Percentiles rank a stretch among this genome's conserved stretches.
These are phyloP conservation scores for Spiromastix sp. DNA, from an alignment of 2,329 filamentous ascomycete species.

Conservation along the genomic window DNA sequence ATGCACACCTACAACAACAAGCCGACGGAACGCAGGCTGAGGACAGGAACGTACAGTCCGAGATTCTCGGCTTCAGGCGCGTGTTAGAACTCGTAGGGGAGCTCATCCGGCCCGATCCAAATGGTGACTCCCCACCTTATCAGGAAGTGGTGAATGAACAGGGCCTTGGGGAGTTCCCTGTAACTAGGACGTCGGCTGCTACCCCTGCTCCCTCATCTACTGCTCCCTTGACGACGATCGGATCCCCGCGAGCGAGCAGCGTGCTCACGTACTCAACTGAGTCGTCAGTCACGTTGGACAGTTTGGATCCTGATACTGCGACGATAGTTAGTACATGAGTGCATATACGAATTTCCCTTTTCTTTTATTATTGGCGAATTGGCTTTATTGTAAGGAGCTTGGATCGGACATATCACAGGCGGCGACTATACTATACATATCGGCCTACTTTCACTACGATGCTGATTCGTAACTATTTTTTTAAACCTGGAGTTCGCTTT, in stretches of 20 bases:
- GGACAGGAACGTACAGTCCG: conserved; percentile 36
- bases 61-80: conserved; percentile 41
- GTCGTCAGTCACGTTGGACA: conserved; percentile 19
- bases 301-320: conserved; percentile 13
- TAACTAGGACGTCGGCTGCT: conserved; percentile 4
- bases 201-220: conserved; percentile 15
- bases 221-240: conserved; percentile 17
- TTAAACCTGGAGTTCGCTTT: no score
- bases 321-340: conserved; percentile 12
- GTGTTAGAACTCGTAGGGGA: conserved; percentile 44
- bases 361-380: neutral
- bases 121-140: conserved; percentile 11
- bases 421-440: no score
- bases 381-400: no score
- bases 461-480: no score
- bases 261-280: conserved; percentile 19
- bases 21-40: conserved; percentile 30
- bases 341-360: no score
- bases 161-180: conserved; percentile 10
- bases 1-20: conserved; percentile 15
- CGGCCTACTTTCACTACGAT: no score
- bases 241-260: conserved; percentile 19
- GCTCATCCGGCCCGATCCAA: conserved; percentile 33
- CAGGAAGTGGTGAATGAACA: conserved; percentile 1
- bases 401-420: no score